Percentiles rank a stretch among this genome's conserved stretches.
phyloP scores from a whole-genome alignment of 257 asterid species.

The Ocimum tenuiflorum region DNA sequence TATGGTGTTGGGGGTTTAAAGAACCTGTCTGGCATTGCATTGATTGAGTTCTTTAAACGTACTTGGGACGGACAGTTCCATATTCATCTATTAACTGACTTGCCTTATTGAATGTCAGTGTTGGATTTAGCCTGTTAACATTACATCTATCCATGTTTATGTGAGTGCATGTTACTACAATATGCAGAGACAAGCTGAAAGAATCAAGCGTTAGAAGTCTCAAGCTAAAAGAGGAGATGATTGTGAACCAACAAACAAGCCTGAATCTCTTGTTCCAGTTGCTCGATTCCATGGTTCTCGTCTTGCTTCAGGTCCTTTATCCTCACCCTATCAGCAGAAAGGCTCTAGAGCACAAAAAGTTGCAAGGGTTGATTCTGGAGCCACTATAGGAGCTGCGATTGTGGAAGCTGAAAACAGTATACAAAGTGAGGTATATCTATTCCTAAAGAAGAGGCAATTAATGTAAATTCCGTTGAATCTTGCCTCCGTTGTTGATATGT shows the following conservation, averaged over 20 bases:
- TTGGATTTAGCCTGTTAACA: not conserved
- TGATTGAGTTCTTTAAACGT: not conserved
- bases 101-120: not conserved
- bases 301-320: constrained; percentile 84
- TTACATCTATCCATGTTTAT: not conserved
- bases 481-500: constrained; percentile 2
- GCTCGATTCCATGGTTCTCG: constrained; percentile 84
- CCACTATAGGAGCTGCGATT: constrained; percentile 85
- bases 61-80: not conserved
- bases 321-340: constrained; percentile 65
- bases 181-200: constrained; percentile 79
- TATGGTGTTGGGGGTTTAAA: too few relatives aligned
- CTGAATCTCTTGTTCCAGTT: constrained; percentile 78
- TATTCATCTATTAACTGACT: not conserved
- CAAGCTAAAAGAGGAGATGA: constrained; percentile 85
- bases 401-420: constrained; percentile 83
- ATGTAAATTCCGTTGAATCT: constrained; percentile 26
- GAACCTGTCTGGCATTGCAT: too few relatives aligned
- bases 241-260: constrained; percentile 59
- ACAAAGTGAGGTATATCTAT: constrained; percentile 66
- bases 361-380: constrained; percentile 57
- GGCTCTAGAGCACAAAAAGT: constrained; percentile 50
- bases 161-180: constrained; percentile 6
- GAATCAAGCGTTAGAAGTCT: constrained; percentile 73
- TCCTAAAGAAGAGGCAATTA: constrained; percentile 34